Evolutionary conservation across 176 grass and related monocot species (phyloP).

Genomic region (Rhynchospora pubera): DNA sequence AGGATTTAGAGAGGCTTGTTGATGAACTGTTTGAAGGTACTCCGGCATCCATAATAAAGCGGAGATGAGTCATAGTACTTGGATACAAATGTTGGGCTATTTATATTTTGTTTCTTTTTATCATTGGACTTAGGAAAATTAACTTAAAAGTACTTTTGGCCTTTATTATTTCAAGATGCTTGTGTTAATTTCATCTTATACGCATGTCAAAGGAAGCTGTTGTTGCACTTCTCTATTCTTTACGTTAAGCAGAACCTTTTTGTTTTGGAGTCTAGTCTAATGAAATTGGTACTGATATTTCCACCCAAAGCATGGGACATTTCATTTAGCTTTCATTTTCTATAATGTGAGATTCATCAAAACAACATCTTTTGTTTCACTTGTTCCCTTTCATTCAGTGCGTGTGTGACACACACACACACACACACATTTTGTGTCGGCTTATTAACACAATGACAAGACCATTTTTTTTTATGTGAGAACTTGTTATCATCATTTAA

Average conservation of each 20-base stretch:
- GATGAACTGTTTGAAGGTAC: slow-evolving; percentile 83
- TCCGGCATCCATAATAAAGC: slow-evolving; percentile 45
- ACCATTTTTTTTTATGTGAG: not conserved
- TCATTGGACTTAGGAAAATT: not conserved
- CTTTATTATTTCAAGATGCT: not conserved
- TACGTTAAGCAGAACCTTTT: not conserved
- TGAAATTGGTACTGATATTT: not conserved
- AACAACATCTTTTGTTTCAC: not conserved
- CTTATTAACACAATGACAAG: not conserved
- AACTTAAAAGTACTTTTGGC: not conserved
- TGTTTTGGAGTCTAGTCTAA: not conserved
- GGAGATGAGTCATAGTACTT: slow-evolving; percentile 27
- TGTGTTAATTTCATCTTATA: slow-evolving; percentile 15
- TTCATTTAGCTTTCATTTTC: not conserved
- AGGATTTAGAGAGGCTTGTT: slow-evolving; percentile 66
- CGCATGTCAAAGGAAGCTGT: not conserved
- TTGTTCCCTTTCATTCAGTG: not conserved
- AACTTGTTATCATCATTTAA: not conserved
- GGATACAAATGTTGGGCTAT: slow-evolving; percentile 1
- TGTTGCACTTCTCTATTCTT: not conserved
- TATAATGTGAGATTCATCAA: not conserved
- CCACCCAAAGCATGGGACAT: not conserved
- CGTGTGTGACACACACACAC: too few species aligned
- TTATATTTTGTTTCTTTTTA: not conserved
- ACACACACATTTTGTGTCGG: not conserved